Percentiles rank a stretch among this genome's conserved stretches.
phyloP scores from a whole-genome alignment of 1,284 basidiomycete genomes.

The Apiotrichum porosum region DNA sequence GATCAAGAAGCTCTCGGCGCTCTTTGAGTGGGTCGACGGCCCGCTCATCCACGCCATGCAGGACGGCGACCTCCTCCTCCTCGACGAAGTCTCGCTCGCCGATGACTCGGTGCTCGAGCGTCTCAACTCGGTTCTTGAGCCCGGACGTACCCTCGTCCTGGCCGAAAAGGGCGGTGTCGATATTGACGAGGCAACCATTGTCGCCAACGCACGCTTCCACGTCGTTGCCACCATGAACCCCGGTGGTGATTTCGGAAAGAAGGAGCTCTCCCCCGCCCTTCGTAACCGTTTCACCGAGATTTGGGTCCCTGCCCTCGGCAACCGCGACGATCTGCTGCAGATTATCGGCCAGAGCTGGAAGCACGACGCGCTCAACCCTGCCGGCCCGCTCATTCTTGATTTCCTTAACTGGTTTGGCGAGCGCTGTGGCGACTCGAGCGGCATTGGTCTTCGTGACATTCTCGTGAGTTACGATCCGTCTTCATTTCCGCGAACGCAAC shows the following conservation, averaged over 20 bases:
- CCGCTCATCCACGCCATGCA: conserved; percentile 91
- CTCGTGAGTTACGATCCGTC: conserved; percentile 56
- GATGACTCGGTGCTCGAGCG: conserved; percentile 98
- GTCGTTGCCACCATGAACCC: conserved; percentile 99
- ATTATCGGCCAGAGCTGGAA: conserved; percentile 75
- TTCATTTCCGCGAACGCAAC: background rate
- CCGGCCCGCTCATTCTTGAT: conserved; percentile 66
- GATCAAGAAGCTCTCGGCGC: conserved; percentile 56
- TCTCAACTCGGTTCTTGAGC: conserved; percentile 93
- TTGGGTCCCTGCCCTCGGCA: conserved; percentile 88
- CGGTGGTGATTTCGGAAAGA: conserved; percentile 98
- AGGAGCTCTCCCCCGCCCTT: conserved; percentile 93
- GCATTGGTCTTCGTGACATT: conserved; percentile 81
- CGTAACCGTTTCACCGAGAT: conserved; percentile 99
- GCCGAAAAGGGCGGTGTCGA: conserved; percentile 85
- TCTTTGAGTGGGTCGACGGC: conserved; percentile 97
- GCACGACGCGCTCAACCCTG: conserved; percentile 55
- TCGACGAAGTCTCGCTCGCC: conserved; percentile 96
- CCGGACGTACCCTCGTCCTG: conserved; percentile 80
- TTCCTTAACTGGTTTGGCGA: conserved; percentile 77
- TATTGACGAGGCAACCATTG: conserved; percentile 63
- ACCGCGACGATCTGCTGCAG: conserved; percentile 67
- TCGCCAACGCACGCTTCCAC: conserved; percentile 68
- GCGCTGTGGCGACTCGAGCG: conserved; percentile 57
- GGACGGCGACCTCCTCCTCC: conserved; percentile 75